Evolutionary conservation across 2,329 filamentous ascomycete species (phyloP).

Genomic region (Aspergillus ruber): DNA sequence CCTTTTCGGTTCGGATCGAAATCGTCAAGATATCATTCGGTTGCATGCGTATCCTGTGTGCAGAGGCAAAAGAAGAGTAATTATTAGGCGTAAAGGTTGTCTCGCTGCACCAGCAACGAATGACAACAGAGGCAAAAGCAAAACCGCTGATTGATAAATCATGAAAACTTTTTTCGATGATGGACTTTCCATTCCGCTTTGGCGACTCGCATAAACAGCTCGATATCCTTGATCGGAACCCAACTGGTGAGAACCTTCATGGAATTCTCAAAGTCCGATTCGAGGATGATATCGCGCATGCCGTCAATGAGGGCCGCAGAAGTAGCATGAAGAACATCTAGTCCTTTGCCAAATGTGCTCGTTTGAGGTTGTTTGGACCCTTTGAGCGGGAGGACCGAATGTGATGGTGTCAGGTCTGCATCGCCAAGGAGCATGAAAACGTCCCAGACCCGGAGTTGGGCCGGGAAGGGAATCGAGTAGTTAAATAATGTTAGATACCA

Average conservation of each 20-base stretch:
- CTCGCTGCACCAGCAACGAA: too few species aligned
- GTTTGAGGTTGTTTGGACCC: slow-evolving; percentile 13
- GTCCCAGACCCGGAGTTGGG: slow-evolving; percentile 94
- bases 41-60: too few species aligned
- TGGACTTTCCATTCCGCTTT: slow-evolving; percentile 77
- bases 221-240: slow-evolving; percentile 90
- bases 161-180: slow-evolving; percentile 39
- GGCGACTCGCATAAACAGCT: slow-evolving; percentile 84
- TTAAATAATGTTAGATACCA: slow-evolving; percentile 99
- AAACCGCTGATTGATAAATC: neutral
- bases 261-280: slow-evolving; percentile 92
- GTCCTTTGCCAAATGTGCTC: slow-evolving; percentile 53
- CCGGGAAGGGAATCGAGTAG: slow-evolving; percentile 87
- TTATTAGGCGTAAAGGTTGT: neutral
- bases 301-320: slow-evolving; percentile 86
- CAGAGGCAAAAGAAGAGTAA: neutral
- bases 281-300: slow-evolving; percentile 77
- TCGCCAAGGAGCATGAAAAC: slow-evolving; percentile 93
- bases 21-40: too few species aligned
- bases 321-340: slow-evolving; percentile 85
- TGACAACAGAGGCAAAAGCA: neutral
- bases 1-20: too few species aligned
- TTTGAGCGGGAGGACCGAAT: neutral
- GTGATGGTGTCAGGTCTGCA: slow-evolving; percentile 37
- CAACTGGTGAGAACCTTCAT: slow-evolving; percentile 96